Base-by-base conservation (phyloP, 176 grass and related monocot species). In the Aegilops speltoides region DNA sequence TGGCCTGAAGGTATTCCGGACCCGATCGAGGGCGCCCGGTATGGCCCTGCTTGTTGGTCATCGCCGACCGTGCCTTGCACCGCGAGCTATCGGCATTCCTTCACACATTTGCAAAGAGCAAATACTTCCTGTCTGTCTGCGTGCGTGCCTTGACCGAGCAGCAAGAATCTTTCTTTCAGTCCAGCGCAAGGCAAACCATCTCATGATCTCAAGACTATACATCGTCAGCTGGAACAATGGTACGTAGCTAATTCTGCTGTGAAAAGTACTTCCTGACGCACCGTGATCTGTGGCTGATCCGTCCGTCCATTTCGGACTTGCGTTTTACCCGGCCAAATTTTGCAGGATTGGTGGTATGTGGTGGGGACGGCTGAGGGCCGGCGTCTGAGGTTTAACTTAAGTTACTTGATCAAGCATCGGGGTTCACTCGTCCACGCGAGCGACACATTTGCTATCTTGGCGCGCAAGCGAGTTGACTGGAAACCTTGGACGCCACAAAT, bases 51-150 rank as follows among this genome's bases (percentile, higher is more conserved):
- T 22, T 22, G 68, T 6, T 15, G 59, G 78, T 38, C 33, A 64
- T 12, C 10, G 40, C 77, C 14, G 41, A 43, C 61, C 37, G 12
- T 34, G 48, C 63, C 40, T 77, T 43, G 78, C 33, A 38, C 1
- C 20, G 37, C 26, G 78, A 25, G 79, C n/a, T 57, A 82, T 19
- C 63, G 3, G 32, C 38, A 10, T 86, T 82, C 61, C 79, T 78
- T 83, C 5, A 24, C 14, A 31, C 29, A 57, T 73, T 20, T 83
- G 79, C 79, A 76, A 76, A 54, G 25, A 54, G 45, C 73, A 4
- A 73, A 78, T 86, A 86, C 54, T 65, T 73, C 73, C 54, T 83
- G 83, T 63, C 54, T 83, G 83, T 70, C 24, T 38, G 45, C 23
- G 50, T 32, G 16, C 15, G 10, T 41, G 1, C 83, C 77, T 89